A percentile compares a stretch with the other conserved stretches of the same genome.
Conservation (phyloP, 805 yeast genomes). For the Candida pseudofarinosa region DNA sequence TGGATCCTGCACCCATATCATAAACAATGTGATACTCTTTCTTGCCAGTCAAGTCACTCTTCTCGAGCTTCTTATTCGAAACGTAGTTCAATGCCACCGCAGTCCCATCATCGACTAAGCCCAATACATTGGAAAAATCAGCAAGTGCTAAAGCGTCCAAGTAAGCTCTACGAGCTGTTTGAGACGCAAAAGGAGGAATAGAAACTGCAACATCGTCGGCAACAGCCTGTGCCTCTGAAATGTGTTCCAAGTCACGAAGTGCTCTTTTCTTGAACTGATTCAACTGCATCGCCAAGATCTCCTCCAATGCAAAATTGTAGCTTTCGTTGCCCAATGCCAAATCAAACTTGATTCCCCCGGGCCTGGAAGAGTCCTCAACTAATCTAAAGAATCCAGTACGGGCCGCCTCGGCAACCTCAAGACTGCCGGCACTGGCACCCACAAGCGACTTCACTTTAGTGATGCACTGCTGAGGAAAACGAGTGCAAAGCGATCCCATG, state of each 20-base stretch:
- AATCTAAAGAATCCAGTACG: conserved; percentile 51
- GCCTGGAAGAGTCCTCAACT: conserved; percentile 32
- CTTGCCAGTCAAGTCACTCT: conserved; percentile 28
- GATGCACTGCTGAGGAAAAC: conserved; percentile 70
- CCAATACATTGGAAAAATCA: conserved; percentile 53
- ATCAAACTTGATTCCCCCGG: conserved; percentile 54
- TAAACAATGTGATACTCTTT: conserved; percentile 66
- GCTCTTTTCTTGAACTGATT: conserved; percentile 66
- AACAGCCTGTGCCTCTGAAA: conserved; percentile 44
- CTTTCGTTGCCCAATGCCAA: conserved; percentile 32
- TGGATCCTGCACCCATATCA: conserved; percentile 92
- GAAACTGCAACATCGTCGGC: conserved; percentile 70
- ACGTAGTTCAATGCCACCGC: conserved; percentile 86
- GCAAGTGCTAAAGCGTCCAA: conserved; percentile 71
- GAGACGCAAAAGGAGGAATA: conserved; percentile 68
- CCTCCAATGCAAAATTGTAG: conserved; percentile 56
- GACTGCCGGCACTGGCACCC: conserved; percentile 56
- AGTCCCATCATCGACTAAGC: conserved; percentile 84
- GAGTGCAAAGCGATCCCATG: conserved; percentile 63
- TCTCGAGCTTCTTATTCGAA: conserved; percentile 41
- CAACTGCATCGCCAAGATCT: conserved; percentile 78
- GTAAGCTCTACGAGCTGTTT: conserved; percentile 65
- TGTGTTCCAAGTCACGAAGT: conserved; percentile 50
- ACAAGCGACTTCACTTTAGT: conserved; percentile 65
- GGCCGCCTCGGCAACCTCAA: conserved; percentile 44